These are phyloP conservation scores for Raddia guianensis DNA, from an alignment of 176 grass and related monocot species.

Conservation along the genomic window DNA sequence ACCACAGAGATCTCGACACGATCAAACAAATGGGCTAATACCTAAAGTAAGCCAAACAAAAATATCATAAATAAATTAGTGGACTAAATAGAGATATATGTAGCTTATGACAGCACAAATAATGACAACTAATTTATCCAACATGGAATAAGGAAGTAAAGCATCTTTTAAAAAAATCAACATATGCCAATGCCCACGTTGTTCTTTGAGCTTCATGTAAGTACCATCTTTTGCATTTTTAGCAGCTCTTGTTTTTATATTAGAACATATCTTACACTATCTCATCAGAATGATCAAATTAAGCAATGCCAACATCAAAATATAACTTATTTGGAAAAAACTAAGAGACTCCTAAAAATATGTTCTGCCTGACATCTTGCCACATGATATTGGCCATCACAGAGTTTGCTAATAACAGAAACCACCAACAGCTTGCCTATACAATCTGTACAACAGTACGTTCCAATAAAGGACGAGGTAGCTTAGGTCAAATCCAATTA, in stretches of 20 bases:
- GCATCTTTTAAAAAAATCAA: background rate
- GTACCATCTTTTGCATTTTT: background rate
- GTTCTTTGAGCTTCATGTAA: background rate
- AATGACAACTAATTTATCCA: background rate
- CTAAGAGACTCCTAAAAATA: background rate
- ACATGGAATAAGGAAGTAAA: conserved; percentile 18
- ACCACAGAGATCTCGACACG: conserved; percentile 14
- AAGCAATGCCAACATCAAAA: background rate
- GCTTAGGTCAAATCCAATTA: conserved; percentile 21
- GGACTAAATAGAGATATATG: conserved; percentile 27
- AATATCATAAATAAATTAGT: conserved; percentile 23
- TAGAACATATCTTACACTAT: background rate
- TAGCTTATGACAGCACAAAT: background rate
- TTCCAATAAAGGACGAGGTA: conserved; percentile 12
- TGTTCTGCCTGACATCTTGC: background rate
- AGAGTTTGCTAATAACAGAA: conserved; percentile 6
- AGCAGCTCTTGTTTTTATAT: background rate
- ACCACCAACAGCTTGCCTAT: background rate
- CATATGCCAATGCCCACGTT: background rate
- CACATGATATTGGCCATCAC: background rate
- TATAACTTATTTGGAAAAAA: background rate
- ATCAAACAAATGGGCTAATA: conserved; percentile 2
- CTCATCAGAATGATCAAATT: background rate
- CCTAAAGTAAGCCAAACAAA: conserved; percentile 5
- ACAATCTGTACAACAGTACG: background rate